Evolutionary conservation across 805 yeast species (phyloP).

Genomic region (Candida ponderosae): DNA sequence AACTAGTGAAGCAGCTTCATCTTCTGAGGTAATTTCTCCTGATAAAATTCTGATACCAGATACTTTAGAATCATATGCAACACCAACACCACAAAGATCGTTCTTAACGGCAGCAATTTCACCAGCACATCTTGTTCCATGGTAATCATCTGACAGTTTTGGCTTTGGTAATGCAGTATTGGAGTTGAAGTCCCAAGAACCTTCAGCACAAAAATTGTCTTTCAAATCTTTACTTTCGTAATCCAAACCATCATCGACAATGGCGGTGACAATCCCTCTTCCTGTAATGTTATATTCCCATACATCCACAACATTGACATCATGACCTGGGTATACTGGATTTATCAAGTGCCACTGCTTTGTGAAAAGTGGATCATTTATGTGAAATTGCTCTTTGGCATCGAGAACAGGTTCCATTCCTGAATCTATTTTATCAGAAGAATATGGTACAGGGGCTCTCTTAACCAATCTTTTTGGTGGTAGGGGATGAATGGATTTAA

Average conservation of each 20-base stretch:
- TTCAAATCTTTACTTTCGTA: slow-evolving; percentile 66
- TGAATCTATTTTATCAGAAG: slow-evolving; percentile 34
- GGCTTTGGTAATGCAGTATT: slow-evolving; percentile 75
- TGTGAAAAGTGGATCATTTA: slow-evolving; percentile 75
- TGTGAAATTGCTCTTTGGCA: slow-evolving; percentile 46
- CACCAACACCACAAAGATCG: slow-evolving; percentile 91
- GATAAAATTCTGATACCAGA: slow-evolving; percentile 87
- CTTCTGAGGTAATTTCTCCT: slow-evolving; percentile 71
- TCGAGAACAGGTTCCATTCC: slow-evolving; percentile 37
- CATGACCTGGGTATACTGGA: slow-evolving; percentile 65
- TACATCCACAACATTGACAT: slow-evolving; percentile 76
- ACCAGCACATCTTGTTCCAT: slow-evolving; percentile 97
- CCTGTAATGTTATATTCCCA: slow-evolving; percentile 86
- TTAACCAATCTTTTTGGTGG: slow-evolving; percentile 45
- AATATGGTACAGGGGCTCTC: slow-evolving; percentile 49
- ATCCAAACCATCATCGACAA: slow-evolving; percentile 93
- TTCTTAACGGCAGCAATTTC: slow-evolving; percentile 86
- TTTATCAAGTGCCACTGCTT: slow-evolving; percentile 93
- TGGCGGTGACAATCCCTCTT: slow-evolving; percentile 71
- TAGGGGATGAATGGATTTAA: slow-evolving; percentile 46
- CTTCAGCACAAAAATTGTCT: slow-evolving; percentile 61
- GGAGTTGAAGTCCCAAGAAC: slow-evolving; percentile 92
- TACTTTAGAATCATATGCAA: slow-evolving; percentile 82
- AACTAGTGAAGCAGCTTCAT: slow-evolving; percentile 84
- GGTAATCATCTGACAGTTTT: slow-evolving; percentile 71